These are phyloP conservation scores for Mycena vulgaris DNA, from an alignment of 768 basidiomycete species.

Conservation along the genomic window DNA sequence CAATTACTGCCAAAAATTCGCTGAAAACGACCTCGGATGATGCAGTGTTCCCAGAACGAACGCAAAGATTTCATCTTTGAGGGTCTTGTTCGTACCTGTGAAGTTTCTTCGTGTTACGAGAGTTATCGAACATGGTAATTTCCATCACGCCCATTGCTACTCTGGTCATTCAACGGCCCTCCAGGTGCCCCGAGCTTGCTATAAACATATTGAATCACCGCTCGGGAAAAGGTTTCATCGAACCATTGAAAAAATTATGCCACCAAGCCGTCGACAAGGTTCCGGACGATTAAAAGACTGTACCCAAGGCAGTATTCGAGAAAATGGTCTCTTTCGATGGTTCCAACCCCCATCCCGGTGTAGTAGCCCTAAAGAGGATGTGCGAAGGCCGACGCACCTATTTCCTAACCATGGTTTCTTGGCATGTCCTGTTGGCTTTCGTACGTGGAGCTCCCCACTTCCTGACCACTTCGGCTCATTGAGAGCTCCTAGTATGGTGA, in stretches of 20 bases:
- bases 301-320: slow-evolving; percentile 29
- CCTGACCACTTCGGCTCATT: neutral
- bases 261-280: slow-evolving; percentile 18
- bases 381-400: slow-evolving; percentile 11
- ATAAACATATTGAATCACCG: slow-evolving; percentile 20
- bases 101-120: slow-evolving; percentile 29
- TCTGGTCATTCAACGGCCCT: neutral
- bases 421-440: slow-evolving; percentile 32
- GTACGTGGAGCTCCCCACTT: slow-evolving; percentile 10
- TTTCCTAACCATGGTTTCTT: slow-evolving; percentile 33
- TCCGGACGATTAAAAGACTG: slow-evolving; percentile 20
- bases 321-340: slow-evolving; percentile 8
- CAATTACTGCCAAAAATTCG: slow-evolving; percentile 18
- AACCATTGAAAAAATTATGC: slow-evolving; percentile 20
- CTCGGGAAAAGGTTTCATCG: slow-evolving; percentile 33
- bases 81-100: slow-evolving; percentile 32
- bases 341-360: slow-evolving; percentile 7
- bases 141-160: neutral
- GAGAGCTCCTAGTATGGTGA: slow-evolving; percentile 30
- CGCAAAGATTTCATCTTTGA: slow-evolving; percentile 36
- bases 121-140: slow-evolving; percentile 1
- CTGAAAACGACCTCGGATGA: slow-evolving; percentile 33
- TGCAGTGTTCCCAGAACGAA: slow-evolving; percentile 10
- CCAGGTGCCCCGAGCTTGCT: slow-evolving; percentile 30
- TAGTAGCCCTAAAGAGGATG: neutral